phyloP scores from a whole-genome alignment of 1,139 yeast species.

The Debaryomycetaceae sp. region DNA sequence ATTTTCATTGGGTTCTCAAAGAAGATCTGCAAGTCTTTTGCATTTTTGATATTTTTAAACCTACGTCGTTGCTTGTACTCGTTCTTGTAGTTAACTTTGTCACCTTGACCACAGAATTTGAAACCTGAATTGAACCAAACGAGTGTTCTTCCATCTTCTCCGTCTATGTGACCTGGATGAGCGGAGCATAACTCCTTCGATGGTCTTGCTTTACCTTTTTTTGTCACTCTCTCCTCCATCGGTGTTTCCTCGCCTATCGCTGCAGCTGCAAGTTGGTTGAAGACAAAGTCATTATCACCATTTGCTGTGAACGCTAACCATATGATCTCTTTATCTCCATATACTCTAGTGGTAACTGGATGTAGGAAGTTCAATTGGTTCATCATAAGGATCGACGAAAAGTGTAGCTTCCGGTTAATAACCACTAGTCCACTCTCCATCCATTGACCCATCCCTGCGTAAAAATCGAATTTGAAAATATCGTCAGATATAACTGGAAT shows the following conservation, averaged over 20 bases:
- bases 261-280: slow-evolving; percentile 26
- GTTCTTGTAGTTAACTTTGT: slow-evolving; percentile 19
- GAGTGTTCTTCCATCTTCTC: slow-evolving; percentile 27
- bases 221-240: slow-evolving; percentile 14
- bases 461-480: slow-evolving; percentile 20
- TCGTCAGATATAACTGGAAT: slow-evolving; percentile 25
- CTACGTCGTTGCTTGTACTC: slow-evolving; percentile 18
- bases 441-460: slow-evolving; percentile 27
- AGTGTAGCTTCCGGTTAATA: slow-evolving; percentile 27
- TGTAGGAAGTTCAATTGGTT: slow-evolving; percentile 24
- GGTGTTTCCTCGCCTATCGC: slow-evolving; percentile 29
- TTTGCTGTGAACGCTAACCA: slow-evolving; percentile 31
- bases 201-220: slow-evolving; percentile 16
- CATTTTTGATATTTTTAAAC: slow-evolving; percentile 16
- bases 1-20: slow-evolving; percentile 22
- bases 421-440: slow-evolving; percentile 17
- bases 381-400: slow-evolving; percentile 25
- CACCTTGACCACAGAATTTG: slow-evolving; percentile 28
- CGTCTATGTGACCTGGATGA: slow-evolving; percentile 43
- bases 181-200: slow-evolving; percentile 38
- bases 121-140: slow-evolving; percentile 36
- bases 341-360: slow-evolving; percentile 21
- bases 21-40: slow-evolving; percentile 17
- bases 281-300: slow-evolving; percentile 32
- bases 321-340: slow-evolving; percentile 35